Base-by-base conservation (phyloP, 225 moss, liverwort and hornwort species). In the Physcomitrellopsis africana region DNA sequence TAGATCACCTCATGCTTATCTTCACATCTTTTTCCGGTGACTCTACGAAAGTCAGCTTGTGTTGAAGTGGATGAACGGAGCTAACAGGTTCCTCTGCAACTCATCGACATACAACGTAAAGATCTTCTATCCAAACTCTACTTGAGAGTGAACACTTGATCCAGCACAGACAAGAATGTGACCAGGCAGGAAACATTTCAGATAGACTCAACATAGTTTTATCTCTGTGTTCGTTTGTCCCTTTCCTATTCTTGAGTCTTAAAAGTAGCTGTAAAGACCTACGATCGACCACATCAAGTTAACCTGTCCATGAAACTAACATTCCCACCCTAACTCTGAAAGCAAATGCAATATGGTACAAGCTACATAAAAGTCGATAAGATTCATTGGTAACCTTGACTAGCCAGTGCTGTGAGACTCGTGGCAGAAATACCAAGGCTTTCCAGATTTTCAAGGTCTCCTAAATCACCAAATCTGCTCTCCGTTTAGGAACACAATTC, bases 351-450 rank as follows among this genome's bases (percentile, higher is more conserved):
- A 37, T 7, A 37, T 20, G 44, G 68, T 26, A 20, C 57, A 53
- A 44, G n/a, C 19, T 15, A 12, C 62, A 44, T 10, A 11, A 37
- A 37, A 61, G n/a, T 56, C 70, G 61, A 22, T 54, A 58, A 58
- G 51, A 58, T 11, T 80, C 63, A 6, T 67, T 10, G 41, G 51
- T 26, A 73, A 88, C 88, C 88, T 80, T 82, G 63, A 79, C 76
- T 70, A 69, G 85, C 81, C 63, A 85, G 59, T 44, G 79, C 82
- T 65, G 78, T 78, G 62, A 88, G 88, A 76, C 80, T 85, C 17
- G 82, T 85, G 67, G 88, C 80, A 54, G 83, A 88, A 45, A 88
- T 88, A 54, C 88, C 88, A 68, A 88, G 85, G 65, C 82, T 85
- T 73, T 88, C 82, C 65, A 88, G 69, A 64, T 58, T 82, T n/a